Base-by-base conservation (phyloP, 495 filamentous ascomycete genomes). In the Trichoderma gamsii region DNA sequence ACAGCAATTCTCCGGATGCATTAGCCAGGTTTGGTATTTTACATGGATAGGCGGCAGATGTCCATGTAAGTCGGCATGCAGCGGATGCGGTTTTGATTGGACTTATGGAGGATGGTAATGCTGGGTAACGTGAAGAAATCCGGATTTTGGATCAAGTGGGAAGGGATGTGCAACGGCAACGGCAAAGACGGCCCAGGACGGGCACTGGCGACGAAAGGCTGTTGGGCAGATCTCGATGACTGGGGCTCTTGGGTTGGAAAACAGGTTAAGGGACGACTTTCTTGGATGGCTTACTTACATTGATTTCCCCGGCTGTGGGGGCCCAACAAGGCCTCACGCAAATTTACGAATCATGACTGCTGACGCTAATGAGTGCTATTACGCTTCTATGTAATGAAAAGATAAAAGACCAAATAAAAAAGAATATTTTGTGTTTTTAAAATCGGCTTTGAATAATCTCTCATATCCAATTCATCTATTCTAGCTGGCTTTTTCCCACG, bases 321-420 rank as follows among this genome's bases (percentile, higher is more conserved):
- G 56, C 27, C 27, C 4, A 25, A 16, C 13, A 32, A 32, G 27
- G 56, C 23, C 27, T 23, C 15, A 61, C 11, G 23, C 23, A 18
- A 15, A 25, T 13, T 61, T 61, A 61, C 23, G 56, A 61, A 61
- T 61, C 56, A 61, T 61, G 56, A 61, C 21, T 61, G 56, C 56
- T 32, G 27, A 61, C 16, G 56, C n/a, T 61, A 29, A 61, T 61
- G 56, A 61, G 15, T 56, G 21, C 12, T 46, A 11, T 12, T 61
- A 61, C 16, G 56, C 27, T 29, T 61, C 27, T 61, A 32, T 21
- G 25, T 56, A 21, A 46, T 46, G 43, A 18, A 46, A 56, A 25
- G 51, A 23, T 56, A 21, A 23, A 56, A 56, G 21, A 49, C 44
- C 13, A 49, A 49, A 56, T 25, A 25, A 56, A 25, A 56, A 56